These are phyloP conservation scores for Lentinula guzmanii DNA, from an alignment of 768 basidiomycete genomes.

Conservation along the genomic window DNA sequence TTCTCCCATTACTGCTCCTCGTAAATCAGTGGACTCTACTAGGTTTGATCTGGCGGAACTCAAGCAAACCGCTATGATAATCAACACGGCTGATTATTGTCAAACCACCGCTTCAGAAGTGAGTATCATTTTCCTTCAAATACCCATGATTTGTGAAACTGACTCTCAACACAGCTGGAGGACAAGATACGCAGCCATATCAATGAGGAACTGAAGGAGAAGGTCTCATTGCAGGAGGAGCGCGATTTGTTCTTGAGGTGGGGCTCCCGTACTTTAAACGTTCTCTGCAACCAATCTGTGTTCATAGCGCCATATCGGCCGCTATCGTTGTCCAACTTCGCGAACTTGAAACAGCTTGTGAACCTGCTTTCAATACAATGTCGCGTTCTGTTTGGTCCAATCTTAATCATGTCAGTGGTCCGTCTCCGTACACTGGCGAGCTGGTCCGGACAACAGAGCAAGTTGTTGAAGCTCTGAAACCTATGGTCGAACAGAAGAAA, in stretches of 20 bases:
- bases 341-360: conserved; percentile 83
- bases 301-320: conserved; percentile 69
- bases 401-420: conserved; percentile 79
- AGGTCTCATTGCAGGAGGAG: conserved; percentile 78
- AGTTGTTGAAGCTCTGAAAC: conserved; percentile 71
- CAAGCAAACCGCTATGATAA: conserved; percentile 78
- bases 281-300: neutral
- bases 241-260: conserved; percentile 88
- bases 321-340: conserved; percentile 75
- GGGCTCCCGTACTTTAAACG: conserved; percentile 10
- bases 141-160: neutral
- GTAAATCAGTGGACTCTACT: conserved; percentile 68
- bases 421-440: conserved; percentile 76
- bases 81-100: conserved; percentile 98
- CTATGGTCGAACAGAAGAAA: conserved; percentile 89
- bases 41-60: conserved; percentile 73
- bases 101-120: conserved; percentile 88
- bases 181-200: conserved; percentile 86
- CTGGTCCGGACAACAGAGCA: conserved; percentile 70
- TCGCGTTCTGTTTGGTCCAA: conserved; percentile 73
- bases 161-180: conserved; percentile 58
- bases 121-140: conserved; percentile 7
- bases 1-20: conserved; percentile 19
- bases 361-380: conserved; percentile 73
- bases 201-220: conserved; percentile 67